Conservation (phyloP, 441 rosid species). For the Pelargonium fulgidum region DNA sequence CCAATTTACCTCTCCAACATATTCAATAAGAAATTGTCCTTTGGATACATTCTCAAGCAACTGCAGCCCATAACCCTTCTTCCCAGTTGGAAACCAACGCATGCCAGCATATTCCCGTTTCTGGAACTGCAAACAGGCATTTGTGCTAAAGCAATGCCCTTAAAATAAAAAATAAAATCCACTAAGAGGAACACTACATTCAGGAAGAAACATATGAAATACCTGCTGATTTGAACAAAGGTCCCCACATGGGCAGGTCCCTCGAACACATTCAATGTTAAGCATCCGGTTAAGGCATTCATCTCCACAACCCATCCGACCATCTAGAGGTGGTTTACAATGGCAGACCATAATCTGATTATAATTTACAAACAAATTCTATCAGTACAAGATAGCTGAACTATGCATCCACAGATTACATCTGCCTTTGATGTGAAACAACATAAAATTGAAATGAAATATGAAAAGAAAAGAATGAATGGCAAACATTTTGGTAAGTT, state of each 20-base stretch:
- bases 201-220: slow-evolving; percentile 19
- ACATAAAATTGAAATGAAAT: too few species aligned
- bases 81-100: slow-evolving; percentile 75
- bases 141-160: slow-evolving; percentile 23
- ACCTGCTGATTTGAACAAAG: slow-evolving; percentile 95
- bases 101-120: slow-evolving; percentile 65
- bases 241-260: slow-evolving; percentile 89
- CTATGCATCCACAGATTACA: slow-evolving; percentile 8
- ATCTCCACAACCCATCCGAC: slow-evolving; percentile 77
- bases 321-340: slow-evolving; percentile 59
- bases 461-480: too few species aligned
- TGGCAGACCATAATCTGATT: slow-evolving; percentile 92
- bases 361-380: slow-evolving; percentile 15
- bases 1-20: slow-evolving; percentile 86
- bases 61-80: slow-evolving; percentile 93
- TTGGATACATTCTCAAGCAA: slow-evolving; percentile 57
- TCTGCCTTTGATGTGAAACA: too few species aligned
- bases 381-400: slow-evolving; percentile 14
- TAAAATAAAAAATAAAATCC: slow-evolving; percentile 12
- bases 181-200: background rate
- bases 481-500: too few species aligned
- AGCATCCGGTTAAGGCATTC: slow-evolving; percentile 93
- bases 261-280: slow-evolving; percentile 87
- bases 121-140: slow-evolving; percentile 68
- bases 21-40: slow-evolving; percentile 89